phyloP scores from a whole-genome alignment of 352 stramenopile genomes.

The Phytophthora citrophthora region DNA sequence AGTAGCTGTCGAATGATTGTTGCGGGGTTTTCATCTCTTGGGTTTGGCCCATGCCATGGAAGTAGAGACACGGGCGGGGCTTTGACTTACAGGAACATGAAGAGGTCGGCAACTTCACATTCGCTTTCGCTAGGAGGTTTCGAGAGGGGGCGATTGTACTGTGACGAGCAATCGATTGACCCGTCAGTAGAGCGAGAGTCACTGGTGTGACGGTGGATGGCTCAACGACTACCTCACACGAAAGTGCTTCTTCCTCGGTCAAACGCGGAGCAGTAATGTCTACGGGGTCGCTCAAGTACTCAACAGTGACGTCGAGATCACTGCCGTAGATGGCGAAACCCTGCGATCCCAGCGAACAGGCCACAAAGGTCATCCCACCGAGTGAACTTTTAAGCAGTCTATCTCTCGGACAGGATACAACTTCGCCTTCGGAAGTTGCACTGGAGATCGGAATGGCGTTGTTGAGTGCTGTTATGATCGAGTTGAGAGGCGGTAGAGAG shows the following conservation, averaged over 20 bases:
- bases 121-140: not conserved
- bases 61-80: slow-evolving; percentile 9
- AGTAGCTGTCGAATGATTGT: not conserved
- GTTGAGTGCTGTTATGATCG: not conserved
- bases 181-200: not conserved
- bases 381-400: not conserved
- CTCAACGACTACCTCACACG: not conserved
- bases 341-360: not conserved
- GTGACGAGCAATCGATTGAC: not conserved
- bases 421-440: not conserved
- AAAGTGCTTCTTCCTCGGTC: not conserved
- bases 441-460: not conserved
- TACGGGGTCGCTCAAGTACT: not conserved
- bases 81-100: slow-evolving; percentile 5
- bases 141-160: not conserved
- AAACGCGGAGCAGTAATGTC: not conserved
- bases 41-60: slow-evolving; percentile 9
- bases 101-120: not conserved
- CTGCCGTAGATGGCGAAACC: not conserved
- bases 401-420: not conserved
- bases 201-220: not conserved
- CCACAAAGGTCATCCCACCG: not conserved
- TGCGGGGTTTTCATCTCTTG: not conserved
- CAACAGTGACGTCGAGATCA: not conserved
- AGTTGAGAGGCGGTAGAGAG: not conserved